Evolutionary conservation across 805 yeast species (phyloP), one percentile per base, ranked within the genome.

Genomic region (Cyberlindnera euphorbiiphila): DNA sequence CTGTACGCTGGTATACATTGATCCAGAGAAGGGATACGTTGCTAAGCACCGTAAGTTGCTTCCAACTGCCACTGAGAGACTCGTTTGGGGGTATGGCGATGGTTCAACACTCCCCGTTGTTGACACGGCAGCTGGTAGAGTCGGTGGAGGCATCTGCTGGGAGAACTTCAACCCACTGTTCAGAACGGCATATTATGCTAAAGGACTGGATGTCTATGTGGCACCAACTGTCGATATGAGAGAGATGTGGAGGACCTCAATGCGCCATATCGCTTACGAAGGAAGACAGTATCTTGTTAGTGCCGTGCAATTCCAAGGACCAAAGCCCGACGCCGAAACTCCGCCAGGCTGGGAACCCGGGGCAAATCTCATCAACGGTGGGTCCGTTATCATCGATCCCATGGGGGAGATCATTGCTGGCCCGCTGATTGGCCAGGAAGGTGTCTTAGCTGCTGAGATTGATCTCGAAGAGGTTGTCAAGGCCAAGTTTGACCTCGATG

Each of bases 91-190:
- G 2, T 62, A 61, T 34, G 74, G 74, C 25, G 73, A 68, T 38
- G 74, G 74, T 4, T 65, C 71, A 5, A 66, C 71, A 2, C 45
- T 69, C 32, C 60, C 64, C 4, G 64, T 62, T 9, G 60, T 64
- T 21, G 61, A 67, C 14, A 48, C 61, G 15, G 41, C 51, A 2
- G 62, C 52, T 5, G 69, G 69, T 15, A 55, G 54, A 32, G 41
- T 68, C n/a, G 72, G 72, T 13, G 73, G 70, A 16, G 71, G 64
- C 22, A 67, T 68, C 32, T 69, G 74, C 50, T 68, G 74, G 72
- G 74, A 69, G 40, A 68, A 68, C 47, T 61, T 59, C 48, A 58
- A 65, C 50, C 73, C 73, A 4, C 45, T 66, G 37, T 50, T 60
- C 37, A 59, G 72, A 50, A 54, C 59, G 18, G 62, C 71, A 1